Conservation (phyloP, 352 stramenopile species). For the Pythium volutum region DNA sequence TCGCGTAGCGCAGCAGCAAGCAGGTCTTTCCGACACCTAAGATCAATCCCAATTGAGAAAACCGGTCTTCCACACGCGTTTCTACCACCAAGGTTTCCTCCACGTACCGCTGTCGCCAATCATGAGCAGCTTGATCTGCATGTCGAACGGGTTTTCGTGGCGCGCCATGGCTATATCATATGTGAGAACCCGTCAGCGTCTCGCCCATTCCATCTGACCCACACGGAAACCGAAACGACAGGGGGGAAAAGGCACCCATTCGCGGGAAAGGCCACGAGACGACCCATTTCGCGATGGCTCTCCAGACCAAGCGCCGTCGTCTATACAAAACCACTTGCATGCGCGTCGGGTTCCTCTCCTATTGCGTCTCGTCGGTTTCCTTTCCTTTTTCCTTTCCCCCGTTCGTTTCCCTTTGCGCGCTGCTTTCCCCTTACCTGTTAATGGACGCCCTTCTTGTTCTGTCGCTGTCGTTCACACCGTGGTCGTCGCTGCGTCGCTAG, state of each 20-base stretch:
- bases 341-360: not conserved
- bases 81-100: not conserved
- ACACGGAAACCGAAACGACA: not conserved
- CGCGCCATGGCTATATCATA: conserved; percentile 67
- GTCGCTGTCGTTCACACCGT: not conserved
- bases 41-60: not conserved
- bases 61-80: not conserved
- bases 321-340: not conserved
- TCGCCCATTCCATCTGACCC: not conserved
- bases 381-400: not conserved
- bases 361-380: not conserved
- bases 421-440: not conserved
- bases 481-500: not conserved
- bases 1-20: conserved; percentile 85
- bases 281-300: not conserved
- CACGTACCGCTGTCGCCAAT: conserved; percentile 94
- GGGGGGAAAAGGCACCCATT: not conserved
- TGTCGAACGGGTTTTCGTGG: conserved; percentile 93
- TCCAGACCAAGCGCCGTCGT: not conserved
- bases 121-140: conserved; percentile 98
- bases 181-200: conserved; percentile 6
- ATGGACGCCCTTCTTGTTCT: not conserved
- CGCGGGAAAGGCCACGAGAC: not conserved
- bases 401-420: conserved; percentile 9
- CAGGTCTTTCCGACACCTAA: conserved; percentile 89